Evolutionary conservation across 106 monocot genomes (phyloP).

Genomic region (Dioscorea zingiberensis): DNA sequence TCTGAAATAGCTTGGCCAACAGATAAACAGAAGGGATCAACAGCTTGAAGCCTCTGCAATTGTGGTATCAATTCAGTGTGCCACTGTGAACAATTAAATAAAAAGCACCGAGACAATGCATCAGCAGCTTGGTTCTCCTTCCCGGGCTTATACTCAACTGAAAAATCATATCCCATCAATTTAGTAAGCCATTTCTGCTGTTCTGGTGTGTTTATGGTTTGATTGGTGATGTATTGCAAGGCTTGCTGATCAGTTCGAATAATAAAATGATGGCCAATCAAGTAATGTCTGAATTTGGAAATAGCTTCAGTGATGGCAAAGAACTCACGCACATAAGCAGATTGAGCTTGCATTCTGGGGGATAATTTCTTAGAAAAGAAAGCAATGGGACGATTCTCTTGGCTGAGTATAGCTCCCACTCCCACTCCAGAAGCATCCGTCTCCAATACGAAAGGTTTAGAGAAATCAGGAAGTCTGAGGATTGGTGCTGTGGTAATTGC

Average conservation of each 20-base stretch:
- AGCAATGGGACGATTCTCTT: neutral
- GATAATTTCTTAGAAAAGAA: neutral
- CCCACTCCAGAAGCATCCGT: constrained; percentile 3
- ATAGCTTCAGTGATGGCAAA: neutral
- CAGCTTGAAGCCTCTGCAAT: no score
- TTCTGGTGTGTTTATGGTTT: constrained; percentile 5
- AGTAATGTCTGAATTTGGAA: constrained; percentile 4
- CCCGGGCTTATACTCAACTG: neutral
- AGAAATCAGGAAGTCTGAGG: neutral
- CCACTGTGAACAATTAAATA: no score
- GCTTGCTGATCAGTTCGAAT: constrained; percentile 14
- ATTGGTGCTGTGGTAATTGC: constrained; percentile 1
- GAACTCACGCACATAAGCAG: constrained; percentile 14
- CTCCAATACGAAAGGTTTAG: constrained; percentile 1
- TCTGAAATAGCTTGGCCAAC: no score
- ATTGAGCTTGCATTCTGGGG: neutral
- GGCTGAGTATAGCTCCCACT: neutral
- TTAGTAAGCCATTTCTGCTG: constrained; percentile 6
- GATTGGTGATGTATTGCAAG: neutral
- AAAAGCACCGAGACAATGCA: neutral
- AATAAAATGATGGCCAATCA: constrained; percentile 2
- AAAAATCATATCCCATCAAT: constrained; percentile 7
- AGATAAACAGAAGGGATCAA: no score
- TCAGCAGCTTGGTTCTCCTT: neutral
- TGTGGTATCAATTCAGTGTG: no score